Percentiles rank a stretch among this genome's conserved stretches.
phyloP scores from a whole-genome alignment of 768 basidiomycete species.

The Suillus lakei region DNA sequence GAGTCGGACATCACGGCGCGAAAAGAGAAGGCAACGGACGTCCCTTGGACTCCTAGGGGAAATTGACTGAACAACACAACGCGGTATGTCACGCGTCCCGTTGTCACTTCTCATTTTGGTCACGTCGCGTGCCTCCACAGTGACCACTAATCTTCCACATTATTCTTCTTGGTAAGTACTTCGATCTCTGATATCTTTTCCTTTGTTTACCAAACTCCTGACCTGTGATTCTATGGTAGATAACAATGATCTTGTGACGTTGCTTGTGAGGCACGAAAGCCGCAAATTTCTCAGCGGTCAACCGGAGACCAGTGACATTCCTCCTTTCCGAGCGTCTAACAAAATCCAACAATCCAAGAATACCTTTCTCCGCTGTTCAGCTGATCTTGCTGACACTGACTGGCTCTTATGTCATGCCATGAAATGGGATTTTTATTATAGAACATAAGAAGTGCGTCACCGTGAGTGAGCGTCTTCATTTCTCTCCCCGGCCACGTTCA shows the following conservation, averaged over 20 bases:
- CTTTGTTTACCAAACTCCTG: not conserved
- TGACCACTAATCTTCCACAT: too few relatives aligned
- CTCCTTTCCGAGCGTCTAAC: not conserved
- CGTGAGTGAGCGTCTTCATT: not conserved
- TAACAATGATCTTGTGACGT: not conserved
- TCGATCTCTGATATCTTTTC: not conserved
- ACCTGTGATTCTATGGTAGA: not conserved
- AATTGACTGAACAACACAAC: slow-evolving; percentile 5
- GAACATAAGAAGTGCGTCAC: not conserved
- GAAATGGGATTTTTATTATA: not conserved
- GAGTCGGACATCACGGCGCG: slow-evolving; percentile 40
- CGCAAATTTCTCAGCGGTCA: not conserved
- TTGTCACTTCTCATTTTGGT: slow-evolving; percentile 1
- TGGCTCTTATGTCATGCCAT: not conserved
- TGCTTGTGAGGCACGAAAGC: not conserved
- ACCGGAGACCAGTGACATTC: not conserved
- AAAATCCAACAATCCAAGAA: not conserved
- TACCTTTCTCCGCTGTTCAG: slow-evolving; percentile 2
- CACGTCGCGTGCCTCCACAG: not conserved
- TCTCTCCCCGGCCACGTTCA: not conserved
- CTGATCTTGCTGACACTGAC: not conserved
- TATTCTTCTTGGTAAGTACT: not conserved
- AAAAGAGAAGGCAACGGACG: not conserved
- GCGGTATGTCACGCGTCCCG: slow-evolving; percentile 13
- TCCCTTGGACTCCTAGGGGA: not conserved